Evolutionary conservation across 306 rosid species (phyloP).

Genomic region (Albizia julibrissin): DNA sequence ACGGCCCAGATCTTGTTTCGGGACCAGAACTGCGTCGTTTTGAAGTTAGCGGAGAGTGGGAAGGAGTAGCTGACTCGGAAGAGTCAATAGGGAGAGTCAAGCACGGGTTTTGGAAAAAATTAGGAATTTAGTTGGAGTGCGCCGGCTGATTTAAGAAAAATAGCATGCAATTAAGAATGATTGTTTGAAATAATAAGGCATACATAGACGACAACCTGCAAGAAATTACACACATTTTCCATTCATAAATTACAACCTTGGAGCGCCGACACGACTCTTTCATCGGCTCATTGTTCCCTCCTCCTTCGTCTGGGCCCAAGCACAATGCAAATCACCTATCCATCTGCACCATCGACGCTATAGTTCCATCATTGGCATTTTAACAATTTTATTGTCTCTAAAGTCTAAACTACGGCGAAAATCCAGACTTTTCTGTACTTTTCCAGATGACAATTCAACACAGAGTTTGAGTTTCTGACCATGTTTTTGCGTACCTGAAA

Average conservation of each 20-base stretch:
- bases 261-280: constrained; percentile 21
- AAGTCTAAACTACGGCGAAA: background rate
- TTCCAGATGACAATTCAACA: background rate
- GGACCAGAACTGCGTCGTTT: too few species aligned
- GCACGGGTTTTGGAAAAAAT: background rate
- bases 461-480: background rate
- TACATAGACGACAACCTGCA: constrained; percentile 41
- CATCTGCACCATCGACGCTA: constrained; percentile 41
- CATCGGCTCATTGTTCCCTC: constrained; percentile 24
- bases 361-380: background rate
- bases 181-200: constrained; percentile 46
- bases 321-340: constrained; percentile 35
- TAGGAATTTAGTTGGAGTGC: background rate
- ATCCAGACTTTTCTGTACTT: background rate
- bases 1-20: too few species aligned
- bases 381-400: background rate
- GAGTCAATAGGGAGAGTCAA: too few species aligned
- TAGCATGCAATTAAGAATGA: constrained; percentile 24
- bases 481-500: constrained; percentile 46
- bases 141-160: background rate
- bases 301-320: constrained; percentile 39
- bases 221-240: constrained; percentile 36
- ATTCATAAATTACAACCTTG: background rate
- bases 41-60: background rate
- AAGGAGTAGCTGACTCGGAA: background rate